These are phyloP conservation scores for Paratinospora sagittata DNA, from an alignment of 164 flowering plant genomes.

Conservation along the genomic window DNA sequence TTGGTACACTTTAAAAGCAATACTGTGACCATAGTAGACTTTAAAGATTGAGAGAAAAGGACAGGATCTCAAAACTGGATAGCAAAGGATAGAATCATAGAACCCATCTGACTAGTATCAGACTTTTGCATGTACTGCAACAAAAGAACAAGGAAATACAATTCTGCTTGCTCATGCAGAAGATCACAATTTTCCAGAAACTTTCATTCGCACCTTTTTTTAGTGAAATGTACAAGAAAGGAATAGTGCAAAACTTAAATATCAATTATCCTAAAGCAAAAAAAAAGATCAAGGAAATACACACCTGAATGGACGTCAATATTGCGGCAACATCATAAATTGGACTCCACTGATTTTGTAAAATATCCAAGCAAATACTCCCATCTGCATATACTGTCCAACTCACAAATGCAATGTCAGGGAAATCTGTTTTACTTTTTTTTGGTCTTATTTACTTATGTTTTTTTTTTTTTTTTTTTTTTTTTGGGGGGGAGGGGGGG, in stretches of 20 bases:
- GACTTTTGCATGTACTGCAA: neutral
- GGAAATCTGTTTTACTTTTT: neutral
- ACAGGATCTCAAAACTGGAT: too few species aligned
- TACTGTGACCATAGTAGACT: neutral
- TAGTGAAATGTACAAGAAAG: neutral
- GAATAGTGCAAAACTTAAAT: neutral
- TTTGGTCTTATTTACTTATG: neutral
- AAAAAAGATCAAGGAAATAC: neutral
- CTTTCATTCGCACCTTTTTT: neutral
- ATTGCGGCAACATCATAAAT: slow-evolving; percentile 38
- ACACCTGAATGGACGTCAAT: slow-evolving; percentile 32
- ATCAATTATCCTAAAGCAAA: neutral
- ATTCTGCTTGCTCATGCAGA: neutral
- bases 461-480: neutral
- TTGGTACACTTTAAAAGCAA: too few species aligned
- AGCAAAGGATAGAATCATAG: too few species aligned
- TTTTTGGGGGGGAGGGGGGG: too few species aligned
- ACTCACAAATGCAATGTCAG: slow-evolving; percentile 6
- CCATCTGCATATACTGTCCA: slow-evolving; percentile 37
- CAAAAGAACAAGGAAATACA: neutral
- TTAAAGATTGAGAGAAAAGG: neutral
- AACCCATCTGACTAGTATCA: neutral
- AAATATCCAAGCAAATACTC: slow-evolving; percentile 37
- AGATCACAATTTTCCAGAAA: neutral
- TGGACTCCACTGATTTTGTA: slow-evolving; percentile 41